Evolutionary conservation across 2,329 filamentous ascomycete genomes (phyloP), one percentile per base, ranked within the genome.

Genomic region (Diaporthe caulivora): DNA sequence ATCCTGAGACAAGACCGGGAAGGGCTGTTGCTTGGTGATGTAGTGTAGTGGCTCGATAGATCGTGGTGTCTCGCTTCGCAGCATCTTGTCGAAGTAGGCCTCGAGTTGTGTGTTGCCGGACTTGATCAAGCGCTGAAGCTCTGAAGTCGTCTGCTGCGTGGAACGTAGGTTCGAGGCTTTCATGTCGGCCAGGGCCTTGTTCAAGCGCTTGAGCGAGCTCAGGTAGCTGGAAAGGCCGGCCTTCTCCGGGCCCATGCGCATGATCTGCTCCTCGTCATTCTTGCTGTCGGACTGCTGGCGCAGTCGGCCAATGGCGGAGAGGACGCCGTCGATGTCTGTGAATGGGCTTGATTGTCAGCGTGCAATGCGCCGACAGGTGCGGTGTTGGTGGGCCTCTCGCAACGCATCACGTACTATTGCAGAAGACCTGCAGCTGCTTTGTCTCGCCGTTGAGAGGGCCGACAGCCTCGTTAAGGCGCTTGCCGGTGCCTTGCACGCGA

Each of bases 401-500:
- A 55, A 47, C 26, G 4, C 68, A 40, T 53, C 29, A 83, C 89
- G 78, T 81, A 93, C 92, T 99, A 77, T 90, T 92, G 77, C 94
- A 95, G 47, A 97, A 90, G n/a, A 92, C 90, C 83, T 98, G 97
- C 29, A 98, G 88, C 76, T 92, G 93, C 82, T 95, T 94, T 0
- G 97, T 98, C 82, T 98, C 97, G 78, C 93, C 94, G 80, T 95
- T 97, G 54, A 99, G 92, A 11, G 97, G 97, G 0, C 95, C 95
- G 72, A 97, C 95, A 15, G 97, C 95, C 80, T 98, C 94, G 79
- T 95, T 93, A 26, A 98, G 95, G 74, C 93, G 95, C 84, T 95
- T 95, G 24, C 96, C 97, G 70, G 94, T 97, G 49, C 92, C 91
- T 79, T 98, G 95, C 44, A 99, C 87, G 72, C 95, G 90, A 49